Evolutionary conservation across 306 rosid genomes (phyloP), one percentile per base, ranked within the genome.

Genomic region (Dalbergia oliveri): DNA sequence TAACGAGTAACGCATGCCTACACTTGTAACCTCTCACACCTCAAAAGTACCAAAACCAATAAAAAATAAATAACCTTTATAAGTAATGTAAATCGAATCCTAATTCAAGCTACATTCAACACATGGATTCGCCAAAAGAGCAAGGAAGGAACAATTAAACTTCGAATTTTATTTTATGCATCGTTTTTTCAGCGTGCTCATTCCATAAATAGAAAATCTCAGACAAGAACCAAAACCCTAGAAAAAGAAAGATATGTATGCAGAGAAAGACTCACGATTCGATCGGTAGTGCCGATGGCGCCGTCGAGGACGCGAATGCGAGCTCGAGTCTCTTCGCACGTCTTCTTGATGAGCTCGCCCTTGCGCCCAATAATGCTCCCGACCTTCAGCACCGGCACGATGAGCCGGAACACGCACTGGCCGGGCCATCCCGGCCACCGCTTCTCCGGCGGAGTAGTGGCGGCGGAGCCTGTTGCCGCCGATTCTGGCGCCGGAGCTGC

Each of bases 381-480:
- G 0, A 96, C 99, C 76, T 96, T 96, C 18, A 85, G 77, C 4
- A 96, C 97, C 47, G 97, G 99, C 59, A 91, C 98, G 65, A 96
- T 87, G 4, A 93, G 80, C 58, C 99, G 89, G 82, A 91, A 96
- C 23, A 93, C 98, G 81, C 92, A 93, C 83, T 91, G 84, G 4
- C 99, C 99, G 0, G 97, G 98, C 98, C 99, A 96, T 2, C 99
- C 99, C 0, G 98, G 98, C 99, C 99, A 93, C 60, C 83, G 83
- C 35, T 88, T 91, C 53, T 91, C 94, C 21, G 83, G 83, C 23
- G 83, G 84, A 73, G 75, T 73, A 12, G 78, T 5, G 13, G 18
- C 9, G 19, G 85, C 56, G 14, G 57, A 58, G 6, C 81, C 79
- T 5, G 75, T 61, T 14, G 59, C 26, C 4, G 60, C 23, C n/a